Evolutionary conservation across 306 rosid species (phyloP).

Genomic region (Nissolia schottii): DNA sequence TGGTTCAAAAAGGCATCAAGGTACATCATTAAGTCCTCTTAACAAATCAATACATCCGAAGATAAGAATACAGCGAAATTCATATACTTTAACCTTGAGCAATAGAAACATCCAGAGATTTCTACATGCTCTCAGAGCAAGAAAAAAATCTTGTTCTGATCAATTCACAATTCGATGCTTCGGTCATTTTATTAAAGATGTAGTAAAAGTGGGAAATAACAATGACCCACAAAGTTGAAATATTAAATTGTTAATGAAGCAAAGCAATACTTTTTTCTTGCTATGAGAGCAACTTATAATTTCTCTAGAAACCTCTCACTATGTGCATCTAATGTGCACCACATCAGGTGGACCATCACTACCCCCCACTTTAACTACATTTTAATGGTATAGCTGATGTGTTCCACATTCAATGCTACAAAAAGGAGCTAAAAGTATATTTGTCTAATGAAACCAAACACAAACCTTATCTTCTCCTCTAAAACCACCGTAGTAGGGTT

Average conservation of each 20-base stretch:
- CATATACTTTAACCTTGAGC: neutral
- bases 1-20: slow-evolving; percentile 19
- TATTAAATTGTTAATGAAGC: too few species aligned
- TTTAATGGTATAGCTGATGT: neutral
- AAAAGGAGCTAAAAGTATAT: neutral
- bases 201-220: too few species aligned
- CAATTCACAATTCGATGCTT: too few species aligned
- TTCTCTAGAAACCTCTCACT: neutral
- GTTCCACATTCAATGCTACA: neutral
- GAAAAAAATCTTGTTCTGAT: too few species aligned
- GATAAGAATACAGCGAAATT: neutral
- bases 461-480: slow-evolving; percentile 86
- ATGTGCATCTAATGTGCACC: neutral
- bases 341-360: neutral
- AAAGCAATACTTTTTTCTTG: too few species aligned
- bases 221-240: too few species aligned
- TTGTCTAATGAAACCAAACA: neutral
- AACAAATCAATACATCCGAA: neutral
- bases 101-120: too few species aligned
- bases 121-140: too few species aligned
- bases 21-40: neutral
- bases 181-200: too few species aligned
- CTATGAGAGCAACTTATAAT: too few species aligned
- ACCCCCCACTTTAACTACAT: neutral
- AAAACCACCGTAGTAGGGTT: slow-evolving; percentile 76